Percentiles rank a stretch among this genome's conserved stretches.
Conservation (phyloP, 768 basidiomycete species). For the Rhizopogon roseolus region DNA sequence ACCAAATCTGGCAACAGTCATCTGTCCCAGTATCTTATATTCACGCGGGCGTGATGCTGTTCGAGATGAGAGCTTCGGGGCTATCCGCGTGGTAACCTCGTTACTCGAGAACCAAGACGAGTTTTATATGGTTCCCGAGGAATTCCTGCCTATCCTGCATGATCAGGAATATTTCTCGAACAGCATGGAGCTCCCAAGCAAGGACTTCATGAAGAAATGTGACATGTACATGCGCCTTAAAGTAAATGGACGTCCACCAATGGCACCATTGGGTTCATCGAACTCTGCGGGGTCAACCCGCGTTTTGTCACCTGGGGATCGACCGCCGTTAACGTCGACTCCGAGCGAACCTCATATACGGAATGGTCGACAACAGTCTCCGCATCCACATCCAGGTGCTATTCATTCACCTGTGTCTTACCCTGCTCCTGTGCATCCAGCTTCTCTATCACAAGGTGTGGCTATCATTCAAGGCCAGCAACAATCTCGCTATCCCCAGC, state of each 20-base stretch:
- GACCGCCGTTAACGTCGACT: constrained; percentile 37
- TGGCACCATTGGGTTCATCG: constrained; percentile 22
- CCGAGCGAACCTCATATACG: constrained; percentile 33
- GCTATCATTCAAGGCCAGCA: constrained; percentile 40
- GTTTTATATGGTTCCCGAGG: constrained; percentile 90
- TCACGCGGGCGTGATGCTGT: constrained; percentile 80
- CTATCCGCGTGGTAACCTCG: constrained; percentile 80
- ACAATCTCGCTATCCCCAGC: constrained; percentile 32
- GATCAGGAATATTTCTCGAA: constrained; percentile 92
- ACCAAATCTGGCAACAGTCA: constrained; percentile 92
- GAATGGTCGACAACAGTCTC: constrained; percentile 35
- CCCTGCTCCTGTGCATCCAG: constrained; percentile 38
- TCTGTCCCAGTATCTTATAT: constrained; percentile 97
- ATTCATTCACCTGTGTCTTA: constrained; percentile 42
- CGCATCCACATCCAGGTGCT: constrained; percentile 34
- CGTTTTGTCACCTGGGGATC: constrained; percentile 38
- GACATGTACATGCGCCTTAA: constrained; percentile 84
- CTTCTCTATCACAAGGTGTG: constrained; percentile 40
- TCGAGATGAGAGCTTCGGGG: constrained; percentile 88
- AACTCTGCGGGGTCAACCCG: constrained; percentile 14
- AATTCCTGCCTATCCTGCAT: constrained; percentile 79
- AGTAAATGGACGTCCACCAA: constrained; percentile 47
- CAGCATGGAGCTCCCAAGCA: constrained; percentile 83
- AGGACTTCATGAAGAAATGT: constrained; percentile 94
- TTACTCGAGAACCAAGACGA: constrained; percentile 93